Conservation (phyloP, 1,284 basidiomycete genomes). For the Cystobasidium slooffiae region DNA sequence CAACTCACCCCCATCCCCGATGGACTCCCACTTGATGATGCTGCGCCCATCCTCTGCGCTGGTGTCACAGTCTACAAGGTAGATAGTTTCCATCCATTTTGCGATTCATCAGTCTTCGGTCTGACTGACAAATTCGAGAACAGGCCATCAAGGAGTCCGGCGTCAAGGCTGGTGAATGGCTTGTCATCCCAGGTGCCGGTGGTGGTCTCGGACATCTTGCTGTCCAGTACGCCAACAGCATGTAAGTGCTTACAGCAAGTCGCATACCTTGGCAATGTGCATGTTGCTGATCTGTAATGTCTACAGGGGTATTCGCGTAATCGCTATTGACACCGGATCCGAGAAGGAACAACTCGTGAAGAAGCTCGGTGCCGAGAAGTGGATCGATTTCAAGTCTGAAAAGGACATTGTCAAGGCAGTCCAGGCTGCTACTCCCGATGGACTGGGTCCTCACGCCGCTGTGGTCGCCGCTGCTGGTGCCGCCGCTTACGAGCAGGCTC, state of each 20-base stretch:
- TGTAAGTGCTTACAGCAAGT: too few species aligned
- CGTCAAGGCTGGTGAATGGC: constrained; percentile 75
- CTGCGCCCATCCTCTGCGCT: constrained; percentile 81
- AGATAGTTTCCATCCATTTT: too few species aligned
- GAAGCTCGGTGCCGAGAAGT: constrained; percentile 58
- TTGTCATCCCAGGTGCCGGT: constrained; percentile 78
- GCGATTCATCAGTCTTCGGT: neutral
- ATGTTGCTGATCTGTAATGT: neutral
- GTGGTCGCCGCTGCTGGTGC: constrained; percentile 55
- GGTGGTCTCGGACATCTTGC: constrained; percentile 63
- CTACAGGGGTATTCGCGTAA: constrained; percentile 65
- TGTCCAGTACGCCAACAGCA: constrained; percentile 68
- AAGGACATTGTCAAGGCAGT: constrained; percentile 64
- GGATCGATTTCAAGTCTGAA: constrained; percentile 54
- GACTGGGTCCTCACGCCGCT: constrained; percentile 68
- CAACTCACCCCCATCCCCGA: constrained; percentile 78
- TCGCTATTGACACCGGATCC: constrained; percentile 72
- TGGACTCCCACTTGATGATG: constrained; percentile 67
- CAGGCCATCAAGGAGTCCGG: constrained; percentile 73
- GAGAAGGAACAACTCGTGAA: constrained; percentile 56
- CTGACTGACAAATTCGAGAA: neutral
- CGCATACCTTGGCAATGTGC: too few species aligned
- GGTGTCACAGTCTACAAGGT: constrained; percentile 72
- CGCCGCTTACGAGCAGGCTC: constrained; percentile 44
- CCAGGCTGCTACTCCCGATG: constrained; percentile 66